A percentile compares a stretch with the other conserved stretches of the same genome.
Evolutionary conservation across 331 rosid genomes (phyloP).

Genomic region (Arachis monticola): DNA sequence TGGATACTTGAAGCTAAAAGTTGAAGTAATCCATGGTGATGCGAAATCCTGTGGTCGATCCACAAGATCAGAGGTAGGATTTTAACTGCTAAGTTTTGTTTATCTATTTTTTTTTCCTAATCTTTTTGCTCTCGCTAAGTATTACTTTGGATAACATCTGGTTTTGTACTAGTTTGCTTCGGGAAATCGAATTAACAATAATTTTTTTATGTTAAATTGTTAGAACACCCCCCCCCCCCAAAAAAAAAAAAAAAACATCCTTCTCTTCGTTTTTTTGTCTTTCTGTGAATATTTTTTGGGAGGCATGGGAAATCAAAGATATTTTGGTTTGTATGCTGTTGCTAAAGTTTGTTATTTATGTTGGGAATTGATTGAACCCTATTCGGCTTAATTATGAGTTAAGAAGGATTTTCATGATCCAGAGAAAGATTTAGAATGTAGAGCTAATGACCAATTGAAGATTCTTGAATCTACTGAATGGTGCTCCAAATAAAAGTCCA

Average conservation of each 20-base stretch:
- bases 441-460: conserved; percentile 22
- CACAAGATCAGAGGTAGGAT: conserved; percentile 67
- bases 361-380: conserved; percentile 4
- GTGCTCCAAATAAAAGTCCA: too few relatives aligned
- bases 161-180: background rate
- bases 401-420: background rate
- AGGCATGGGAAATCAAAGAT: background rate
- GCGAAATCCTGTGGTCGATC: conserved; percentile 59
- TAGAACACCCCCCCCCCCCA: too few relatives aligned
- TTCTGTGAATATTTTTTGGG: background rate
- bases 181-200: background rate
- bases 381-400: conserved; percentile 10
- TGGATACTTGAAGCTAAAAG: background rate
- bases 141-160: too few relatives aligned
- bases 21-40: conserved; percentile 36
- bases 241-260: too few relatives aligned
- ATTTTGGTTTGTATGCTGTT: background rate
- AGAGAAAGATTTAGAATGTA: background rate
- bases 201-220: background rate
- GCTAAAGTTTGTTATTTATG: background rate
- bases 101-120: background rate
- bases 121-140: background rate
- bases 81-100: conserved; percentile 2
- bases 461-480: conserved; percentile 16
- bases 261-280: too few relatives aligned